A percentile compares a stretch with the other conserved stretches of the same genome.
These are phyloP conservation scores for Metroxylon sagu DNA, from an alignment of 176 grass and related monocot genomes.

Conservation along the genomic window DNA sequence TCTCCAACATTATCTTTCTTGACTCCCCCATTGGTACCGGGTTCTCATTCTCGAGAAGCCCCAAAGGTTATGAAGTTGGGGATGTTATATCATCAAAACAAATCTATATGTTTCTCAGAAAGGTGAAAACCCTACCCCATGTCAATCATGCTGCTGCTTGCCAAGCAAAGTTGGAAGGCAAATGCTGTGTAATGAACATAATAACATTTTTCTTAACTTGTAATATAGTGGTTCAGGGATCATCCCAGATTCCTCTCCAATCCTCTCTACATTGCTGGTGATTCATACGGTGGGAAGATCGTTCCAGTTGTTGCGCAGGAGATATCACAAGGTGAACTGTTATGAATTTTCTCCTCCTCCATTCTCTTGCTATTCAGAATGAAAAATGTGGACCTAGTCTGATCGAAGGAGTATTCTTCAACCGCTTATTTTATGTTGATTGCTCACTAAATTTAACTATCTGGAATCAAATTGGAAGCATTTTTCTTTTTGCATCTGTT, in stretches of 20 bases:
- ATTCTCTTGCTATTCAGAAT: too few species aligned
- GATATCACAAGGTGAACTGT: conserved; percentile 39
- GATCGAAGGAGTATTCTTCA: too few species aligned
- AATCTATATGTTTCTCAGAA: conserved; percentile 30
- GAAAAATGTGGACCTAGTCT: too few species aligned
- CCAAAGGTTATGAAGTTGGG: conserved; percentile 33
- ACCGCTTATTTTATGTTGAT: too few species aligned
- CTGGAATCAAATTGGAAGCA: too few species aligned
- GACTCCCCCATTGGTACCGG: too few species aligned
- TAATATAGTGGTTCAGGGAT: conserved; percentile 42
- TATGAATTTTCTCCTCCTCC: background rate
- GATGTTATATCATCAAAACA: conserved; percentile 37
- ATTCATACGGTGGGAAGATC: conserved; percentile 53
- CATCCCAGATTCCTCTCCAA: conserved; percentile 35
- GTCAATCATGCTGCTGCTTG: too few species aligned
- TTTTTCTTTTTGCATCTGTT: too few species aligned
- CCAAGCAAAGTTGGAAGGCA: too few species aligned
- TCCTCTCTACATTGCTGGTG: conserved; percentile 49
- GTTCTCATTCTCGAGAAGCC: conserved; percentile 37
- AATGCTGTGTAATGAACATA: too few species aligned
- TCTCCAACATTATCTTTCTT: too few species aligned
- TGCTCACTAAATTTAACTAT: too few species aligned
- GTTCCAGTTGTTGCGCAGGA: conserved; percentile 25
- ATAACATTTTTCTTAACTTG: background rate
- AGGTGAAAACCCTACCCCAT: conserved; percentile 17